phyloP scores from a whole-genome alignment of 352 stramenopile species.

The Thalassiosira mediterranea region DNA sequence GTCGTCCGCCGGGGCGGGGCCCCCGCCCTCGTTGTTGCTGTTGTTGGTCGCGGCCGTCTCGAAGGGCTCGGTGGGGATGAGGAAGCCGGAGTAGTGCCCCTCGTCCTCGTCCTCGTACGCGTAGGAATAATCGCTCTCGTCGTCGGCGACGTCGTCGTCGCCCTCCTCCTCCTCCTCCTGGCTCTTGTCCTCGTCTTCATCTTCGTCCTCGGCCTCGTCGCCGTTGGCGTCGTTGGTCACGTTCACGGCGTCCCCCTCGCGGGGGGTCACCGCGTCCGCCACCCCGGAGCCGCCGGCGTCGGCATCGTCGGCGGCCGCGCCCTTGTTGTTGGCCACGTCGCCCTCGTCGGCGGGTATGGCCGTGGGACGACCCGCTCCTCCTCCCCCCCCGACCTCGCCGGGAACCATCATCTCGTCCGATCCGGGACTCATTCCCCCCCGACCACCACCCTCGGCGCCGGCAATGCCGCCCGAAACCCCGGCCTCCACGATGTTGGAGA shows the following conservation, averaged over 20 bases:
- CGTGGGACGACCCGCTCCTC: constrained; percentile 1
- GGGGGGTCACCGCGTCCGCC: not conserved
- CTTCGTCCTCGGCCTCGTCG: constrained; percentile 1
- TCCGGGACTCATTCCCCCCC: no score
- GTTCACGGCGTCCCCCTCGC: constrained; percentile 1
- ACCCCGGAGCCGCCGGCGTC: not conserved
- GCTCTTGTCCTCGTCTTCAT: constrained; percentile 11
- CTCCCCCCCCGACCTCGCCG: not conserved
- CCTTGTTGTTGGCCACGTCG: constrained; percentile 2
- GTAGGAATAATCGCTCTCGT: constrained; percentile 65
- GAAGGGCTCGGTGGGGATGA: constrained; percentile 48
- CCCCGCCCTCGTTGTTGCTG: not conserved
- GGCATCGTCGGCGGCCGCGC: not conserved
- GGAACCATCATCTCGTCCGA: not conserved
- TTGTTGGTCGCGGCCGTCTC: not conserved
- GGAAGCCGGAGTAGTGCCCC: constrained; percentile 71
- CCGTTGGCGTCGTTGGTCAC: constrained; percentile 10
- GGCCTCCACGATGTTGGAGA: not conserved
- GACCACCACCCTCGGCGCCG: not conserved
- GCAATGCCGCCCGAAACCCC: not conserved
- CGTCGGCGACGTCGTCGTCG: constrained; percentile 27
- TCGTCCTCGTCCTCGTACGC: constrained; percentile 79
- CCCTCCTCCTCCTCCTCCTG: constrained; percentile 14
- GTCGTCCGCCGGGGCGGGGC: constrained; percentile 15
- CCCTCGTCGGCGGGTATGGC: constrained; percentile 17